Evolutionary conservation across 1,139 yeast genomes (phyloP), one percentile per base, ranked within the genome.

Genomic region (Nakaseomyces sp.): DNA sequence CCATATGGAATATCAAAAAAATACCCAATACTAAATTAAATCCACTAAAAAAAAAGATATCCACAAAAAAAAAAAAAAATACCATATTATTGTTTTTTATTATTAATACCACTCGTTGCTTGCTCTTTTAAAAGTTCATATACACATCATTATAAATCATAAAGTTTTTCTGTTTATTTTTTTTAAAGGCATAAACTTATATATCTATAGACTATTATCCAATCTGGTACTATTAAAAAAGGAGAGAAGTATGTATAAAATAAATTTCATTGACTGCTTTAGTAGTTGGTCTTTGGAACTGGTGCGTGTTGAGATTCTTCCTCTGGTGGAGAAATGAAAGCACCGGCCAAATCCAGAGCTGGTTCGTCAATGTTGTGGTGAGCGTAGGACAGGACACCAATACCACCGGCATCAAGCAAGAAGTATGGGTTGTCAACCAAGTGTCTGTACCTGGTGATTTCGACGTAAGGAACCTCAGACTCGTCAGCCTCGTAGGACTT

Each of bases 361-460:
- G 96, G 96, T 65, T 89, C 96, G 33, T 81, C 73, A 47, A 85
- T 73, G 60, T 74, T 80, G 60, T 82, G 79, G 61, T 89, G 97
- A 57, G 86, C 94, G 63, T 89, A 89, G 55, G 93, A 80, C 60
- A 89, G 71, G 2, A 87, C 95, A 46, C 96, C 96, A 28, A 87
- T 87, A 41, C 96, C 96, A 52, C 96, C 96, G 24, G 97, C 95
- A 61, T 89, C 96, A 55, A 89, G 70, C 65, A 89, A 70, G 60
- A 87, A 79, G 50, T 80, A 77, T 2, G 96, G 96, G 61, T 88
- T 86, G 43, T 64, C 67, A 19, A 53, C 51, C 48, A 68, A 45
- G 47, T 65, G 61, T 46, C 63, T 52, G 50, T 55, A 66, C 18
- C 52, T 52, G 8, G 53, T 49, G 38, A 63, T 49, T 6, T 58